Evolutionary conservation across 305 asterid genomes (phyloP), one percentile per base, ranked within the genome.

Genomic region (Solanum hybrid): DNA sequence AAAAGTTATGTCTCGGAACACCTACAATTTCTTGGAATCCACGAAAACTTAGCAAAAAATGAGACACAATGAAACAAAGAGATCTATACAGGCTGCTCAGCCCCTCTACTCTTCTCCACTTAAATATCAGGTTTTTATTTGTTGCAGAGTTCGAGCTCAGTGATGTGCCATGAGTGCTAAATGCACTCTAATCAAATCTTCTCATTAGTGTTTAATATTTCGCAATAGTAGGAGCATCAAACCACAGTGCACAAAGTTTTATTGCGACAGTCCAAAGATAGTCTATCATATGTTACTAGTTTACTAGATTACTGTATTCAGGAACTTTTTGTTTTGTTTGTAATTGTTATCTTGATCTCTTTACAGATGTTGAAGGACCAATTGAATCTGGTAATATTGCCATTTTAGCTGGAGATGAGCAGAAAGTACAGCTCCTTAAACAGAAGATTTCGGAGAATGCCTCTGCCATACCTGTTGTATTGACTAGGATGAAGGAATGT

Each of bases 401-500:
- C 86, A 70, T 89, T 38, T 76, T 76, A 51, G 68, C 83, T 1
- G 88, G 83, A 83, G 90, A 89, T 85, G 90, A 90, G 78, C 89
- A 65, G 92, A 95, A 94, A 79, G 72, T 94, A 80, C 90, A 78
- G 86, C 91, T 95, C 88, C 93, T 97, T 90, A 96, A 96, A 82
- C 94, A 94, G 93, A 97, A 95, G 96, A 93, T 94, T 75, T 93
- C 92, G 65, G 93, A 95, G 87, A 95, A 94, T 92, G 94, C 94
- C 4, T 79, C 94, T 26, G 86, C 90, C 4, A 86, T 94, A 91
- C 95, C 96, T 76, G 87, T 79, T 81, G 92, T 94, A 73, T 91
- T 94, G 92, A 94, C 94, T 89, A 95, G 96, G 93, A 93, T 95
- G 96, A 95, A 95, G 91, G 97, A 95, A 76, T 94, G 90, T 89